Base-by-base conservation (phyloP, 768 basidiomycete species). In the Pleurotus salmoneostramineus region DNA sequence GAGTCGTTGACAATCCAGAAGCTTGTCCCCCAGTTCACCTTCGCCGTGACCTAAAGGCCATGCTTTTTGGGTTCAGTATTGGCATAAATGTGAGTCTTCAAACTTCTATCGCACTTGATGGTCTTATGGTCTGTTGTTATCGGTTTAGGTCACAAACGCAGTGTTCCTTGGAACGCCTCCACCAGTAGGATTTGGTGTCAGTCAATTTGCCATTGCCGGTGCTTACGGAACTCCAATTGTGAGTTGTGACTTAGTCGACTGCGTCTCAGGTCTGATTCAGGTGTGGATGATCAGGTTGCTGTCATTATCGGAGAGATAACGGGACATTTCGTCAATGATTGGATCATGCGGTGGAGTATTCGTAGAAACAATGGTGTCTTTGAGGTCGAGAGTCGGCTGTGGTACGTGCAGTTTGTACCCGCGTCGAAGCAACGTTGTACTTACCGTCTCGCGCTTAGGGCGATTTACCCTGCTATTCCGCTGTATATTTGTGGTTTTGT, bases 401-500 rank as follows among this genome's bases (percentile, higher is more conserved):
- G 81, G 81, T 80, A 60, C 36, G 69, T 63, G 27, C 31, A 36
- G 3, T 27, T 27, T 27, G 21, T 27, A 27, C n/a, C 21, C n/a
- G 36, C 17, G 37, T 45, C 15, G n/a, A 27, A 15, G 5, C 42
- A 21, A 2, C 55, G 31, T 14, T 37, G 14, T 37, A 21, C 31
- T 32, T 42, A 35, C 33, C 21, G 31, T 4, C n/a, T 17, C 35
- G 14, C n/a, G 10, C 12, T 17, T 0, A 83, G 81, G 80, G 73
- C 78, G 4, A 79, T 76, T 59, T 84, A 84, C 64, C 59, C 82
- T 54, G 82, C 79, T 0, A 66, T 83, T 3, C 79, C 78, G 1
- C 66, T 85, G 31, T 83, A 81, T 63, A 71, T 85, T 45, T 74
- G 70, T 45, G 83, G 84, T 3, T 83, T 83, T 63, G 66, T 83